Percentiles rank a stretch among this genome's conserved stretches.
Evolutionary conservation across 352 stramenopile genomes (phyloP).

Genomic region (Phytophthora quininea): DNA sequence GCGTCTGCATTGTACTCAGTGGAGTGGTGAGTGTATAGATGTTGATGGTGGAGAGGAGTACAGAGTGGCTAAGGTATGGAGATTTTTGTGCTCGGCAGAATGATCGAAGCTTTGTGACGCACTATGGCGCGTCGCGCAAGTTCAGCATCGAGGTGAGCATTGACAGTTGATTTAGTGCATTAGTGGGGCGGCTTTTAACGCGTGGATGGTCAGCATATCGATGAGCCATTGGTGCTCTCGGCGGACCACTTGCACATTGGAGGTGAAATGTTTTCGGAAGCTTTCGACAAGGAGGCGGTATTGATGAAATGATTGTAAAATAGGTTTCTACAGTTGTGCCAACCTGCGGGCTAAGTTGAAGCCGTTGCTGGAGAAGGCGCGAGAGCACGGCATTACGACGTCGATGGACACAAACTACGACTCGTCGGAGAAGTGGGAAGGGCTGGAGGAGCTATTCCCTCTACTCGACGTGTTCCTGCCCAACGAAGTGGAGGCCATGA

Average conservation of each 20-base stretch:
- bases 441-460: conserved; percentile 61
- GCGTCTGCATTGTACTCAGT: conserved; percentile 83
- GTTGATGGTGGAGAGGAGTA: not conserved
- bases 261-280: conserved; percentile 28
- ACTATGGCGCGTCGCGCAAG: conserved; percentile 73
- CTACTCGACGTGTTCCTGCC: conserved; percentile 85
- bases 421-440: conserved; percentile 65
- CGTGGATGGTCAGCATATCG: conserved; percentile 56
- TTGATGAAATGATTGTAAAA: not conserved
- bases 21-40: conserved; percentile 42
- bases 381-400: conserved; percentile 67
- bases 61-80: not conserved
- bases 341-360: conserved; percentile 66
- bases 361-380: conserved; percentile 60
- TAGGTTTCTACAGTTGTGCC: conserved; percentile 79
- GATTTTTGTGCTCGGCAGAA: conserved; percentile 31
- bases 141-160: conserved; percentile 61
- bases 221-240: conserved; percentile 57
- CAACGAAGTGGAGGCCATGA: conserved; percentile 84
- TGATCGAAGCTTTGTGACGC: conserved; percentile 84
- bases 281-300: too few relatives aligned
- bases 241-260: conserved; percentile 81
- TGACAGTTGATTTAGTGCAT: conserved; percentile 1
- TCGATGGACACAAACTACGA: conserved; percentile 90
- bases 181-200: not conserved